phyloP scores from a whole-genome alignment of 306 rosid species.

The Crotalaria pallida region DNA sequence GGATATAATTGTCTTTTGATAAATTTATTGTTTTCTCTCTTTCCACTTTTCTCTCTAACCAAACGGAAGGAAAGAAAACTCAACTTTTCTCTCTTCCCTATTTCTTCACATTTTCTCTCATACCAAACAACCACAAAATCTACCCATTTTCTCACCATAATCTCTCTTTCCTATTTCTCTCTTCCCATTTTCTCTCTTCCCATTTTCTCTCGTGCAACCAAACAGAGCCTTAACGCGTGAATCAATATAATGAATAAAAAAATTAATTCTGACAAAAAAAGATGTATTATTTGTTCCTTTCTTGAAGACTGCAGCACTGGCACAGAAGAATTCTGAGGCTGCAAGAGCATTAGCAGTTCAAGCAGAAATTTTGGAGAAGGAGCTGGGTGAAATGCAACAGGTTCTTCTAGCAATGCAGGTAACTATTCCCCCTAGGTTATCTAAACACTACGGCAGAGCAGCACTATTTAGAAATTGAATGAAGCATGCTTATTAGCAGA shows the following conservation, averaged over 20 bases:
- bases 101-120: too few relatives aligned
- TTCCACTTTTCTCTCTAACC: too few relatives aligned
- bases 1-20: too few relatives aligned
- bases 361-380: conserved; percentile 81
- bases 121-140: too few relatives aligned
- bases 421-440: conserved; percentile 6
- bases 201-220: too few relatives aligned
- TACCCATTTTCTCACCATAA: too few relatives aligned
- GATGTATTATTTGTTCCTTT: conserved; percentile 25
- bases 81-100: too few relatives aligned
- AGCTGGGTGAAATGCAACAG: conserved; percentile 82
- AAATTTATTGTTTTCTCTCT: too few relatives aligned
- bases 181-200: too few relatives aligned
- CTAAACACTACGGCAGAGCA: not conserved
- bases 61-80: too few relatives aligned
- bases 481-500: not conserved
- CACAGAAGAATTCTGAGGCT: conserved; percentile 79
- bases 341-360: conserved; percentile 71
- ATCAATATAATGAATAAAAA: not conserved
- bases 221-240: conserved; percentile 13
- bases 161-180: too few relatives aligned
- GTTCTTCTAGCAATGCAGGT: conserved; percentile 97
- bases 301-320: conserved; percentile 77
- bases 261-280: not conserved
- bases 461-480: not conserved